A percentile compares a stretch with the other conserved stretches of the same genome.
Conservation (phyloP, 202 grass and related monocot genomes). For the Saccharum hybrid region DNA sequence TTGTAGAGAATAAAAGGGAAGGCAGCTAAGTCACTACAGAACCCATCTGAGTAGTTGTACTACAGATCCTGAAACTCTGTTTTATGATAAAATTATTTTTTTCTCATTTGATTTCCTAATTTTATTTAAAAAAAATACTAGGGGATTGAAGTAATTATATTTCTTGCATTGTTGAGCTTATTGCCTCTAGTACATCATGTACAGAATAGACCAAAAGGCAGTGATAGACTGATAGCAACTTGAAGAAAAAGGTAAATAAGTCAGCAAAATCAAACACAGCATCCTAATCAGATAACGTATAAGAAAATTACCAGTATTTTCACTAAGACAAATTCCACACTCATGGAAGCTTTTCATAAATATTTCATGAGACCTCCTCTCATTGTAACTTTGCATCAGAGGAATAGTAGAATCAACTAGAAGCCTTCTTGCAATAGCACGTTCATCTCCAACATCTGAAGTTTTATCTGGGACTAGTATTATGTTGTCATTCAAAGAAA, state of each 20-base stretch:
- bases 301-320: conserved; percentile 52
- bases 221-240: conserved; percentile 20
- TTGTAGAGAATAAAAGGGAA: not conserved
- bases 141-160: conserved; percentile 9
- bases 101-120: not conserved
- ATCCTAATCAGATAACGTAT: conserved; percentile 5
- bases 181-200: not conserved
- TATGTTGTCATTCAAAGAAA: conserved; percentile 52
- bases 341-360: conserved; percentile 63
- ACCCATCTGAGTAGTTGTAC: not conserved
- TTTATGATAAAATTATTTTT: not conserved
- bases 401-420: conserved; percentile 49
- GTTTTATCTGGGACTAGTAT: conserved; percentile 39
- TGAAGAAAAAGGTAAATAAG: not conserved
- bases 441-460: conserved; percentile 35
- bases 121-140: conserved; percentile 14
- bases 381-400: conserved; percentile 57
- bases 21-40: not conserved
- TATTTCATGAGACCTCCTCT: conserved; percentile 54
- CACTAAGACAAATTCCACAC: conserved; percentile 62
- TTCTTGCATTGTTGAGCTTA: not conserved
- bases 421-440: conserved; percentile 49
- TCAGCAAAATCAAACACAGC: conserved; percentile 18
- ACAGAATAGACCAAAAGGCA: conserved; percentile 24
- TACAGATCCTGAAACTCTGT: not conserved